A percentile compares a stretch with the other conserved stretches of the same genome.
Evolutionary conservation across 2,329 filamentous ascomycete species (phyloP).

Genomic region (Stylonectria norvegica): DNA sequence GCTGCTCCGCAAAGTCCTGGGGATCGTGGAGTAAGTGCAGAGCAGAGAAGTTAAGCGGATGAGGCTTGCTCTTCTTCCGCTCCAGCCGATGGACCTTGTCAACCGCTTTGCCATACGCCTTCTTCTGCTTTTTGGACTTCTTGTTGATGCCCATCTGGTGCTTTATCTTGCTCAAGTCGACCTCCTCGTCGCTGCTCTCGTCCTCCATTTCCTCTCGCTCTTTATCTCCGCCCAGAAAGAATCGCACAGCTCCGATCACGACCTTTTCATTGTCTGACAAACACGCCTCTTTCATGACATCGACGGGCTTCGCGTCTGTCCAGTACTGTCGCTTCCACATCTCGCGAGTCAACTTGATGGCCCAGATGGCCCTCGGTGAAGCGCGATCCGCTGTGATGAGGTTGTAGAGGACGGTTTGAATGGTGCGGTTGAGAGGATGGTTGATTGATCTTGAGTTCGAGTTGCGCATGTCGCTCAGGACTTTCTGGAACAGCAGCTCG

Average conservation of each 20-base stretch:
- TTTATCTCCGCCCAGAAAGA: conserved; percentile 94
- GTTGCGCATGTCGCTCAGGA: conserved; percentile 83
- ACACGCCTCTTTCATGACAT: conserved; percentile 94
- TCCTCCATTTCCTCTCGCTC: conserved; percentile 92
- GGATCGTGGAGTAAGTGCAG: conserved; percentile 91
- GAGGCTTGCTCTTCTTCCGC: conserved; percentile 81
- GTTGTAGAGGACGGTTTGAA: conserved; percentile 92
- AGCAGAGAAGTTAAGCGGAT: conserved; percentile 92
- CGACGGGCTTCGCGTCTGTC: conserved; percentile 92
- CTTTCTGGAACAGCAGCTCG: conserved; percentile 79
- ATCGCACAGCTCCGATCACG: conserved; percentile 78
- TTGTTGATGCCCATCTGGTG: conserved; percentile 93
- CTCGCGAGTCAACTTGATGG: conserved; percentile 90
- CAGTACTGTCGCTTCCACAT: conserved; percentile 96
- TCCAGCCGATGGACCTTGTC: conserved; percentile 79
- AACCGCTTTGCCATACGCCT: conserved; percentile 74
- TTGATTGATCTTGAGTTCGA: conserved; percentile 86
- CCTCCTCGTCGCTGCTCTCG: conserved; percentile 75
- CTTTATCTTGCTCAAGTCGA: conserved; percentile 75
- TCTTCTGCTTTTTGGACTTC: conserved; percentile 85
- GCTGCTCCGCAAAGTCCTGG: conserved; percentile 83
- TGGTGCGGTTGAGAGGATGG: conserved; percentile 86
- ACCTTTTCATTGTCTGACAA: conserved; percentile 93
- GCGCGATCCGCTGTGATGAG: conserved; percentile 80
- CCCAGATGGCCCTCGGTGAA: conserved; percentile 88